Base-by-base conservation (phyloP, 202 grass and related monocot genomes). In the Panicum hallii region DNA sequence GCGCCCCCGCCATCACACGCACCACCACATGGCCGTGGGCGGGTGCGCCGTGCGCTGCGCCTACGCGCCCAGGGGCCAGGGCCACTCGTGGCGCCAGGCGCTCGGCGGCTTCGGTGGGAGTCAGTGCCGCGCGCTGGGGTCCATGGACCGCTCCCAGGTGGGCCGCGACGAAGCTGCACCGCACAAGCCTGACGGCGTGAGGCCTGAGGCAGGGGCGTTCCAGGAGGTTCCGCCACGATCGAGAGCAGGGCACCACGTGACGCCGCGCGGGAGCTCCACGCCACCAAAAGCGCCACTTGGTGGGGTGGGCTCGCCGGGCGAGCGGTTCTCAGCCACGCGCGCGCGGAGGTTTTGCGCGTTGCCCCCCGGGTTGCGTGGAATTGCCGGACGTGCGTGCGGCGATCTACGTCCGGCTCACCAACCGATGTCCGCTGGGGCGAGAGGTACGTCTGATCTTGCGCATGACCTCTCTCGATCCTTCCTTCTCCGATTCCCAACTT, bases 141-240 rank as follows among this genome's bases (percentile, higher is more conserved):
- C 17, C 78, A 75, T 85, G 87, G 63, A 85, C 82, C 82, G 53
- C 6, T 78, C 73, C 63, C 30, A 89, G 75, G 57, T 5, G 63
- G 17, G 40, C 38, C 52, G 19, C 12, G 79, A 61, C 79, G 79
- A 82, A 82, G 79, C 53, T 32, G 79, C 53, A 22, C 79, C 79
- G 79, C 79, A 72, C 79, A 61, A 9, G 1, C 12, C 12, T 56
- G 50, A 71, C 79, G 66, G 6, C 79, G 65, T 81, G 50, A 69
- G 66, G 6, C 79, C 49, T 70, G 50, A 57, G 23, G 52, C 38
- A 67, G n/a, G 79, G n/a, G 79, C 13, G 79, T 82, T 85, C 83
- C 28, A 82, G 88, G 79, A 22, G 15, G 11, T 26, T 90, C 79
- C 0, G 47, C 83, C 58, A 62, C 67, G 73, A 5, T 72, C 83